These are phyloP conservation scores for Silene latifolia DNA, from an alignment of 148 eudicot genomes.

Conservation along the genomic window DNA sequence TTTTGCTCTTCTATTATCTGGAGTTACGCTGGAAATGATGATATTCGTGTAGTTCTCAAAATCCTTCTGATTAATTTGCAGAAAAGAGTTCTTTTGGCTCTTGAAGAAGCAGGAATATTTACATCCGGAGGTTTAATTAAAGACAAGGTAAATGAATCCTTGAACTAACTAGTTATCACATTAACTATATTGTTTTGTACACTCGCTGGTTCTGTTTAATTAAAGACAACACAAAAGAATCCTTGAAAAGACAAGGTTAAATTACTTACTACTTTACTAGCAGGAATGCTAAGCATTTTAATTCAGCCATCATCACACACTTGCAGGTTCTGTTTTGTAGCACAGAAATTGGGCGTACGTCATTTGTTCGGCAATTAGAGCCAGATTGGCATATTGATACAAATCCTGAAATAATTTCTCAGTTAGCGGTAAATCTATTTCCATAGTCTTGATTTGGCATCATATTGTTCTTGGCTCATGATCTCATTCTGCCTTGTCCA, in stretches of 20 bases:
- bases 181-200: too few species aligned
- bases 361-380: slow-evolving; percentile 95
- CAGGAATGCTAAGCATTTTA: too few species aligned
- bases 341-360: slow-evolving; percentile 80
- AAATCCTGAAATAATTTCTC: slow-evolving; percentile 66
- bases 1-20: too few species aligned
- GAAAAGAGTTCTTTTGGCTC: slow-evolving; percentile 78
- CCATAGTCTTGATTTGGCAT: not conserved
- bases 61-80: slow-evolving; percentile 33
- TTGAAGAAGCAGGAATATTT: slow-evolving; percentile 91
- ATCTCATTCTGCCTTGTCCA: slow-evolving; percentile 30
- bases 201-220: too few species aligned
- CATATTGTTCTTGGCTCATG: slow-evolving; percentile 14
- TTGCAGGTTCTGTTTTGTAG: slow-evolving; percentile 93
- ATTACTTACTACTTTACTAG: too few species aligned
- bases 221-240: too few species aligned
- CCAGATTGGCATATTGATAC: slow-evolving; percentile 99
- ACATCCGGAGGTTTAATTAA: slow-evolving; percentile 89
- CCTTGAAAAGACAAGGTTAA: too few species aligned
- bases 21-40: too few species aligned
- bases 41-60: slow-evolving; percentile 27
- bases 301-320: slow-evolving; percentile 4
- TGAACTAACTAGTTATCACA: too few species aligned
- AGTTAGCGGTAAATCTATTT: slow-evolving; percentile 63
- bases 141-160: slow-evolving; percentile 59